phyloP scores from a whole-genome alignment of 805 yeast genomes.

The Starmerella gropengiesseri region DNA sequence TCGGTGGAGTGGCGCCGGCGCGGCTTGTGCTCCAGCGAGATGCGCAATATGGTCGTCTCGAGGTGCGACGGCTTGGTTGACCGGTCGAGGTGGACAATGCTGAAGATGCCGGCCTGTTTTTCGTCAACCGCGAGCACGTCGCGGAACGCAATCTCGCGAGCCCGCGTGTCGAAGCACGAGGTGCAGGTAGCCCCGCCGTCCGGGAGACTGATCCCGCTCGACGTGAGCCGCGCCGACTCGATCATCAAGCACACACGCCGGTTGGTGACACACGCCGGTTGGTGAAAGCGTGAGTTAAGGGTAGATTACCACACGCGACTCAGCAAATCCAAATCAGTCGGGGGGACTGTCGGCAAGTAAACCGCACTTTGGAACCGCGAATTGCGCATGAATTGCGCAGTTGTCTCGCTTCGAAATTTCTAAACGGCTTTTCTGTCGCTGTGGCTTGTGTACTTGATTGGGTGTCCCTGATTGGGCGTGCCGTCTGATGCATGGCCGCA shows the following conservation, averaged over 20 bases:
- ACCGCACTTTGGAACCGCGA: too few relatives aligned
- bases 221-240: constrained; percentile 1
- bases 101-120: constrained; percentile 5
- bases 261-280: too few relatives aligned
- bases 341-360: too few relatives aligned
- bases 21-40: neutral
- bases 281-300: too few relatives aligned
- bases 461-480: too few relatives aligned
- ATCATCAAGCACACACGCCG: neutral
- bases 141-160: constrained; percentile 1
- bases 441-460: too few relatives aligned
- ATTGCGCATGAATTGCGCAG: too few relatives aligned
- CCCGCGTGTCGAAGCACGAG: constrained; percentile 1
- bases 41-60: neutral
- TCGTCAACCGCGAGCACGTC: constrained; percentile 11
- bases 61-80: neutral
- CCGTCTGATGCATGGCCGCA: too few relatives aligned
- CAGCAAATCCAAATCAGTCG: too few relatives aligned
- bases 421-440: too few relatives aligned
- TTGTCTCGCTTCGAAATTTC: too few relatives aligned
- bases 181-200: neutral
- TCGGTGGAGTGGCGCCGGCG: neutral
- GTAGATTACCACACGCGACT: too few relatives aligned
- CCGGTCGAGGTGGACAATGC: constrained; percentile 9
- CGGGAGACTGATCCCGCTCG: constrained; percentile 5